Conservation (phyloP, 2,329 filamentous ascomycete genomes). For the Aureobasidium sp. region DNA sequence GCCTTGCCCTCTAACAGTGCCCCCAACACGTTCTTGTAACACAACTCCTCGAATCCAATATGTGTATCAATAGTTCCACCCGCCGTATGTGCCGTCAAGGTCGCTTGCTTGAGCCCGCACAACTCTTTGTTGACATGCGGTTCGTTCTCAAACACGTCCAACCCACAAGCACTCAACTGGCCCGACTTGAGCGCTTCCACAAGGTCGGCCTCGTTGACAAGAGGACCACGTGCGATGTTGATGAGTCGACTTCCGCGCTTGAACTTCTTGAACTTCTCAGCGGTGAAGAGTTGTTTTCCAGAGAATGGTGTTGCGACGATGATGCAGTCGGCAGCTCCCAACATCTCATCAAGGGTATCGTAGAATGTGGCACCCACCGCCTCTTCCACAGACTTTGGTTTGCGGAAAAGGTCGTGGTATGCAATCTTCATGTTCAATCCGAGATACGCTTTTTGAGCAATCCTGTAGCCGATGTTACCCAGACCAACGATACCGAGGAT, state of each 20-base stretch:
- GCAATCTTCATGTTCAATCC: conserved; percentile 60
- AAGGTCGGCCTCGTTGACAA: conserved; percentile 58
- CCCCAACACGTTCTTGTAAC: conserved; percentile 29
- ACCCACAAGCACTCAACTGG: conserved; percentile 42
- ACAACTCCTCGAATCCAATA: conserved; percentile 34
- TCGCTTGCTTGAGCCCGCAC: conserved; percentile 33
- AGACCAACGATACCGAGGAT: conserved; percentile 60
- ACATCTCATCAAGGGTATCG: conserved; percentile 42
- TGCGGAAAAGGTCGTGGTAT: conserved; percentile 52
- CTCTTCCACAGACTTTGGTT: conserved; percentile 36
- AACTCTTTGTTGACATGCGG: conserved; percentile 43
- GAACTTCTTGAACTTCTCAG: conserved; percentile 41
- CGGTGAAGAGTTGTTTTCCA: conserved; percentile 41
- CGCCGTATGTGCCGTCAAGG: conserved; percentile 31
- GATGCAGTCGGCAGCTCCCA: conserved; percentile 49
- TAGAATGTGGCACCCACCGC: conserved; percentile 47
- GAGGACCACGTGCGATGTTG: conserved; percentile 55
- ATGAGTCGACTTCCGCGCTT: conserved; percentile 51
- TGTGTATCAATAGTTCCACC: conserved; percentile 31
- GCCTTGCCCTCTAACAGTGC: not conserved
- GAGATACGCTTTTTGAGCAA: conserved; percentile 49
- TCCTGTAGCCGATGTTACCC: conserved; percentile 44
- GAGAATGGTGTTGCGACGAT: conserved; percentile 53
- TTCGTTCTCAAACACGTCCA: conserved; percentile 53
- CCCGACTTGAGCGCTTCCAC: conserved; percentile 49